phyloP scores from a whole-genome alignment of 1,284 basidiomycete species.

The Cryptococcus maquisensis region DNA sequence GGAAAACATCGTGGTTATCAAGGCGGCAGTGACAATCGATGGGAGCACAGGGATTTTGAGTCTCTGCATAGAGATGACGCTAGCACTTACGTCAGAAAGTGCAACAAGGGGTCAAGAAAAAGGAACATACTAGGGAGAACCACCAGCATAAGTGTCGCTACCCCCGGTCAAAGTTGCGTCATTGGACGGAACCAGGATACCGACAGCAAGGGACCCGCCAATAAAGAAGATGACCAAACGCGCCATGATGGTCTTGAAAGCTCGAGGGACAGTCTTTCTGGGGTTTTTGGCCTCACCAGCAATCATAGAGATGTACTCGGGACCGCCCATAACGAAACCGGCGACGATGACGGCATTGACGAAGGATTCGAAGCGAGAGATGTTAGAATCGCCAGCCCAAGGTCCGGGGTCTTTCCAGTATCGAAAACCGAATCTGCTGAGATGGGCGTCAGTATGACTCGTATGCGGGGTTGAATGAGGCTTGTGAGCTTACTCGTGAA shows the following conservation, averaged over 20 bases:
- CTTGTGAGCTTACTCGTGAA: slow-evolving; percentile 12
- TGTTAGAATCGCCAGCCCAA: slow-evolving; percentile 10
- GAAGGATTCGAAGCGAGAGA: slow-evolving; percentile 12
- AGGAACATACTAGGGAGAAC: slow-evolving; percentile 17
- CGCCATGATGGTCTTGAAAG: slow-evolving; percentile 32
- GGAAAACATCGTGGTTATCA: slow-evolving; percentile 43
- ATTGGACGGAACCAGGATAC: slow-evolving; percentile 22
- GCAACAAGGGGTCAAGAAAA: not conserved
- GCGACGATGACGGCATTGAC: slow-evolving; percentile 37
- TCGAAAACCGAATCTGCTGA: slow-evolving; percentile 15
- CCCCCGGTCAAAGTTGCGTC: slow-evolving; percentile 13
- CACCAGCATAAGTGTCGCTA: slow-evolving; percentile 17
- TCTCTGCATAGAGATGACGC: slow-evolving; percentile 42
- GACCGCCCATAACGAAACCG: slow-evolving; percentile 16
- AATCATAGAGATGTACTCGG: slow-evolving; percentile 31
- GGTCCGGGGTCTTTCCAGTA: slow-evolving; percentile 18
- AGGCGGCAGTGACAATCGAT: slow-evolving; percentile 40
- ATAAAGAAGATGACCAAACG: slow-evolving; percentile 42
- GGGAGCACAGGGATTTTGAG: slow-evolving; percentile 42
- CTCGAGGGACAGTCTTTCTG: slow-evolving; percentile 31
- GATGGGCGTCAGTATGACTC: not conserved
- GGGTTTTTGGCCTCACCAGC: slow-evolving; percentile 26
- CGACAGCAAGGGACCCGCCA: slow-evolving; percentile 30
- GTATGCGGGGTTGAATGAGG: not conserved
- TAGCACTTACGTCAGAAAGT: slow-evolving; percentile 20